These are phyloP conservation scores for Glycine tomentella DNA, from an alignment of 306 rosid species.

Conservation along the genomic window DNA sequence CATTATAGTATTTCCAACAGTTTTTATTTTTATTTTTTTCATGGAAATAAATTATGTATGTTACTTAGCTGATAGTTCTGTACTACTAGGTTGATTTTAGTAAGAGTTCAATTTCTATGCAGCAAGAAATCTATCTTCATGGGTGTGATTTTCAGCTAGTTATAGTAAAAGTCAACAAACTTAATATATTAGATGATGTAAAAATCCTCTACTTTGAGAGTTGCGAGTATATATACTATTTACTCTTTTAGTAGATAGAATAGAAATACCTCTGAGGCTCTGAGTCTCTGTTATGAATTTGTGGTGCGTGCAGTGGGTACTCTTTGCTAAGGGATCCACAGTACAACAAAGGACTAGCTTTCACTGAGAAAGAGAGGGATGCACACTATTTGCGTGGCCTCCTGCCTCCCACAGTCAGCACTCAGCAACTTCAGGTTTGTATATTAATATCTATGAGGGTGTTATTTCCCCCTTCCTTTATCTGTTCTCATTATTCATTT, in stretches of 20 bases:
- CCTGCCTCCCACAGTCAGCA: constrained; percentile 70
- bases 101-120: neutral
- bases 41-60: neutral
- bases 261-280: no score
- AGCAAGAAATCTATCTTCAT: no score
- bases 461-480: neutral
- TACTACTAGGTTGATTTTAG: neutral
- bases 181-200: neutral
- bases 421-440: constrained; percentile 90
- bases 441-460: neutral
- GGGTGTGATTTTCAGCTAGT: no score
- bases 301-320: constrained; percentile 71
- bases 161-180: neutral
- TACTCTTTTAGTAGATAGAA: neutral
- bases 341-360: constrained; percentile 93
- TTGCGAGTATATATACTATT: neutral
- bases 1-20: neutral
- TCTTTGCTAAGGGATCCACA: constrained; percentile 95
- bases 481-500: constrained; percentile 33
- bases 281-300: neutral
- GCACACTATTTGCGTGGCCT: constrained; percentile 97
- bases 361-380: constrained; percentile 91
- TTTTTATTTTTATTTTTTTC: neutral
- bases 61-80: neutral
- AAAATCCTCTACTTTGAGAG: neutral